Base-by-base conservation (phyloP, 1,284 basidiomycete species). In the Sanghuangporus weigelae region DNA sequence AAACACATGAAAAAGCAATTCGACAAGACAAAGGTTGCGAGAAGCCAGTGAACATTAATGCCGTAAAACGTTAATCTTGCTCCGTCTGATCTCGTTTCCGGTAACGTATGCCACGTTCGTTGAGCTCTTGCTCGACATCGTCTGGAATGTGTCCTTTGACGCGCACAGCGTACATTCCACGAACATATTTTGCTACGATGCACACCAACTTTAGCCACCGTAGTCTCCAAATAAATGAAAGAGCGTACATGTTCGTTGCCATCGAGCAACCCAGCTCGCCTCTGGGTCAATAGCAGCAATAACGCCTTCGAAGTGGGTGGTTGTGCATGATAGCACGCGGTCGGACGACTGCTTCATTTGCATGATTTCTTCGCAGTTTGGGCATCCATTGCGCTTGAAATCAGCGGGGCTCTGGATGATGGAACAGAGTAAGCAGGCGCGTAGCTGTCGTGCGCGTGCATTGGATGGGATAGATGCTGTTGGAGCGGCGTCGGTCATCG, bases 291-390 rank as follows among this genome's bases (percentile, higher is more conserved):
- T 86, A 67, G 96, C 86, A 4, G 95, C 87, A 69, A 98, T 93
- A 57, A 95, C 84, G 19, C 97, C 97, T 71, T 98, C 96, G 71
- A 92, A 99, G 68, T 93, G 89, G 1, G 91, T 89, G n/a, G 94
- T 96, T 8, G 96, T 99, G 76, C 95, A 98, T 63, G 86, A 81
- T 11, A 84, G 77, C 38, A 98, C 93, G 40, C 93, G 84, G 68
- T 98, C 96, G 14, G 85, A 81, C 65, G 86, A 90, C 26, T 89
- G 89, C 76, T 93, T 93, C 88, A 98, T 92, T 95, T 98, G 70
- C 74, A 98, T 85, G 68, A 96, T 83, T 70, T 96, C 92, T 71
- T 99, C 96, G 75, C 96, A 99, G 73, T 99, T 99, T 44, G 96
- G 96, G 73, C 96, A 99, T 2, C 96, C 96, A 51, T 81, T 79